Percentiles rank a stretch among this genome's conserved stretches.
These are phyloP conservation scores for Echium plantagineum DNA, from an alignment of 257 asterid species.

Conservation along the genomic window DNA sequence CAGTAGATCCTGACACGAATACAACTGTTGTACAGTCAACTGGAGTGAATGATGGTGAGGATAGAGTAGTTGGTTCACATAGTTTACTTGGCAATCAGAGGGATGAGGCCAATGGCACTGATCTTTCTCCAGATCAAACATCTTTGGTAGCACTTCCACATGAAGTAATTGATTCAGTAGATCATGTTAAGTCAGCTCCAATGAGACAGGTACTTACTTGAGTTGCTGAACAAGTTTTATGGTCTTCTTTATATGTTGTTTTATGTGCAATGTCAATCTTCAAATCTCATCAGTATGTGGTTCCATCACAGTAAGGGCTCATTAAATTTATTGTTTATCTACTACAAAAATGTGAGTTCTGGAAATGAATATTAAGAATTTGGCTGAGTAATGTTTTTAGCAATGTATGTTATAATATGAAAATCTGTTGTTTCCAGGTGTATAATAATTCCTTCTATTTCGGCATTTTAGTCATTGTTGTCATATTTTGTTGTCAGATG, in stretches of 20 bases:
- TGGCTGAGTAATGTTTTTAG: not conserved
- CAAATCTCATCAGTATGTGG: not conserved
- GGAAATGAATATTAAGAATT: not conserved
- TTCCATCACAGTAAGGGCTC: not conserved
- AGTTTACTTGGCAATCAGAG: slow-evolving; percentile 19
- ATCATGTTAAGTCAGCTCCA: slow-evolving; percentile 13
- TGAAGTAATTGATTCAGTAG: slow-evolving; percentile 14
- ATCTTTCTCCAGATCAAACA: slow-evolving; percentile 1
- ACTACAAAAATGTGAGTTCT: not conserved
- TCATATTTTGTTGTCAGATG: not conserved
- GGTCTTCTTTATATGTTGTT: slow-evolving; percentile 1
- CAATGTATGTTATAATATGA: not conserved
- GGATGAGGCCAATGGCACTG: slow-evolving; percentile 9
- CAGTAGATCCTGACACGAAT: slow-evolving; percentile 3
- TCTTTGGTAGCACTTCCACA: slow-evolving; percentile 6
- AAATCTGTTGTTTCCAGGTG: not conserved
- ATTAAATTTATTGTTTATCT: not conserved
- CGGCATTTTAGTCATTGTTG: not conserved
- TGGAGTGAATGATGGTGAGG: slow-evolving; percentile 17
- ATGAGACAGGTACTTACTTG: not conserved
- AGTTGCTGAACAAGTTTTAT: slow-evolving; percentile 2
- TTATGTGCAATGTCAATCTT: not conserved
- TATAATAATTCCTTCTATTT: no score
- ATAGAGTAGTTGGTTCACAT: slow-evolving; percentile 7
- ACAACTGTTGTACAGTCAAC: not conserved